Conservation (phyloP, 345 rosid genomes). For the Cardamine occulta region DNA sequence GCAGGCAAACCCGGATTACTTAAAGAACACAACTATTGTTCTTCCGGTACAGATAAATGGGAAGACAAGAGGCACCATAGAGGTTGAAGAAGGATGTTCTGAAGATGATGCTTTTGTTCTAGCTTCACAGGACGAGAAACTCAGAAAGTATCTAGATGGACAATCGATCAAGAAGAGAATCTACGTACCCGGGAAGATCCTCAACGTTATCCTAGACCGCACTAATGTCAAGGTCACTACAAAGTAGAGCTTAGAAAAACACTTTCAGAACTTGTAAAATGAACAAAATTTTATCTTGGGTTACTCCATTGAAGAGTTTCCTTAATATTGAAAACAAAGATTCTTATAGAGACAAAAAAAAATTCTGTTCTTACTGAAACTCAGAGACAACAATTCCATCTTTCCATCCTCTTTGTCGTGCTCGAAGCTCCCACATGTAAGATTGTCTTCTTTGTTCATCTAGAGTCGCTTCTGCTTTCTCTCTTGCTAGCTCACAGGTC, state of each 20-base stretch:
- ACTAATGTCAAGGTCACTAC: conserved; percentile 59
- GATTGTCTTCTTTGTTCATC: conserved; percentile 54
- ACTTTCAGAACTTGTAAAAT: conserved; percentile 15
- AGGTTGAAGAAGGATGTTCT: conserved; percentile 81
- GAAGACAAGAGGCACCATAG: conserved; percentile 87
- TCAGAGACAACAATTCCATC: conserved; percentile 36
- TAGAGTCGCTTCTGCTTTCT: conserved; percentile 57
- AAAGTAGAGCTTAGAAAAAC: conserved; percentile 20
- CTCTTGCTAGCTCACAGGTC: conserved; percentile 72
- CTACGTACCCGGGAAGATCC: conserved; percentile 85
- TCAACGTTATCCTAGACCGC: conserved; percentile 75
- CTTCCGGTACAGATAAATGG: conserved; percentile 98
- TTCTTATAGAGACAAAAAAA: neutral
- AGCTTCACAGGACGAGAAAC: conserved; percentile 68
- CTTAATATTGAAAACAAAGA: conserved; percentile 14
- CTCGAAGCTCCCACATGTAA: conserved; percentile 53
- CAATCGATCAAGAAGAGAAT: conserved; percentile 71
- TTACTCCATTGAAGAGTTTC: conserved; percentile 24
- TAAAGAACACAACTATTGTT: conserved; percentile 65
- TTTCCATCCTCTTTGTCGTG: conserved; percentile 54
- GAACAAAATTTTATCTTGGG: conserved; percentile 7
- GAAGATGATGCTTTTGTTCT: conserved; percentile 81
- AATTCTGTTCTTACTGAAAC: conserved; percentile 23
- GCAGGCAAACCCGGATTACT: conserved; percentile 76
- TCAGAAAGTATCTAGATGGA: conserved; percentile 65